phyloP scores from a whole-genome alignment of 345 rosid species.

The Corchorus capsularis region DNA sequence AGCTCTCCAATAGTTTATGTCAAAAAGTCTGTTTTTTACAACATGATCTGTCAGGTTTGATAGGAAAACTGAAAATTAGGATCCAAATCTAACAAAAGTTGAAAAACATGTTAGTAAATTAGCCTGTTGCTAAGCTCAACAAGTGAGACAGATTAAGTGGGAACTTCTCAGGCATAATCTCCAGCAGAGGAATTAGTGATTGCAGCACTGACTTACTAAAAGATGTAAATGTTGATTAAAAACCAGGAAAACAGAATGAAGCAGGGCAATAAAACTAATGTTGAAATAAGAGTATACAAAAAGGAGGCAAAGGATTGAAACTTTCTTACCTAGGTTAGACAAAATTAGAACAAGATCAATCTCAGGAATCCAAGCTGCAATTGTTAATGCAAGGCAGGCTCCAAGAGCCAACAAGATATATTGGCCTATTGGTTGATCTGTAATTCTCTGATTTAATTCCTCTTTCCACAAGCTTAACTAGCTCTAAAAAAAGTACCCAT shows the following conservation, averaged over 20 bases:
- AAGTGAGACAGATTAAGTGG: constrained; percentile 37
- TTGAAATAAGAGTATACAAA: background rate
- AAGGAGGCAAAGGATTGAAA: background rate
- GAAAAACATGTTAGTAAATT: constrained; percentile 12
- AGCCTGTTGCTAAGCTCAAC: constrained; percentile 45
- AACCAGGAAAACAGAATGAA: background rate
- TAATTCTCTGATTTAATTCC: constrained; percentile 44
- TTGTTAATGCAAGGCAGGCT: constrained; percentile 61
- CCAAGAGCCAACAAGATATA: constrained; percentile 62
- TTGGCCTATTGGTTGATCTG: constrained; percentile 48
- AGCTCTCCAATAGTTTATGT: constrained; percentile 30
- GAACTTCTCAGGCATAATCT: constrained; percentile 39
- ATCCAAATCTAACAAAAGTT: background rate
- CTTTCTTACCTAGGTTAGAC: constrained; percentile 60
- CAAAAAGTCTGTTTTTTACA: constrained; percentile 32
- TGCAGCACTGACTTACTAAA: constrained; percentile 42
- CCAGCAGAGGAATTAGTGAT: constrained; percentile 41
- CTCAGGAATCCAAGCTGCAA: constrained; percentile 61
- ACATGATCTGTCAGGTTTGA: constrained; percentile 7
- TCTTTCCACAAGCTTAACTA: constrained; percentile 55
- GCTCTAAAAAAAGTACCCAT: constrained; percentile 33
- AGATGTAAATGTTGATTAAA: constrained; percentile 39
- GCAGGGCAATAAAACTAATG: too few species aligned
- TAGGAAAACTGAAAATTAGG: background rate
- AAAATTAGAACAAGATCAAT: constrained; percentile 54